Percentiles rank a stretch among this genome's conserved stretches.
phyloP scores from a whole-genome alignment of 1,139 yeast species.

The Wickerhamomyces sp. region DNA sequence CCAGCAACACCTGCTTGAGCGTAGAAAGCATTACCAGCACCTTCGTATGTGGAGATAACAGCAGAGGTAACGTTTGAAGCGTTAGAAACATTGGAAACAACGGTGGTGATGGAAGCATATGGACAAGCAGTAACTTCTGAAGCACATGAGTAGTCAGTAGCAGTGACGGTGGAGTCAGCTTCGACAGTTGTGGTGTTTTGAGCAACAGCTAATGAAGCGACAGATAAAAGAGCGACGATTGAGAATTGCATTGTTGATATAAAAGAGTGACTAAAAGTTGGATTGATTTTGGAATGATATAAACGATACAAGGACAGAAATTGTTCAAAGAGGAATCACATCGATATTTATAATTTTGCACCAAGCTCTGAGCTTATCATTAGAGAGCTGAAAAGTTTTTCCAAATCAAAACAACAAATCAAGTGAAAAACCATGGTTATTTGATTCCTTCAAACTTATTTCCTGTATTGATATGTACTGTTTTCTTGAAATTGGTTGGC shows the following conservation, averaged over 20 bases:
- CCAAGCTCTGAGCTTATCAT: no score
- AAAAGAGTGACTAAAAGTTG: constrained; percentile 21
- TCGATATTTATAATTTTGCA: background rate
- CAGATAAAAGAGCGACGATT: constrained; percentile 25
- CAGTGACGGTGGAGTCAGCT: constrained; percentile 14
- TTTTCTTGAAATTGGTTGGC: no score
- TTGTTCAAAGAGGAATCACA: background rate
- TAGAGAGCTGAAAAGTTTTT: no score
- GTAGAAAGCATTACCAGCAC: constrained; percentile 30
- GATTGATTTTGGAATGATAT: constrained; percentile 3
- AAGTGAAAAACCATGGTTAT: no score
- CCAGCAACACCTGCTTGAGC: constrained; percentile 35
- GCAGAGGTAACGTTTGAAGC: constrained; percentile 22
- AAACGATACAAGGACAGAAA: background rate
- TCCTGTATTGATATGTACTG: no score
- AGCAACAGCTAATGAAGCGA: constrained; percentile 27
- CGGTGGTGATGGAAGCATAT: constrained; percentile 18
- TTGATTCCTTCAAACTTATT: no score
- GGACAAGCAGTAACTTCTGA: constrained; percentile 2
- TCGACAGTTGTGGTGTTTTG: constrained; percentile 1
- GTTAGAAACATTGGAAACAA: constrained; percentile 13
- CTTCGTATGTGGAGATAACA: constrained; percentile 29
- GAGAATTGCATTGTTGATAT: constrained; percentile 35
- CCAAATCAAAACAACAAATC: no score
- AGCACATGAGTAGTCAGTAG: constrained; percentile 29